Evolutionary conservation across 768 basidiomycete genomes (phyloP).

Genomic region (Gymnopilus junonius): DNA sequence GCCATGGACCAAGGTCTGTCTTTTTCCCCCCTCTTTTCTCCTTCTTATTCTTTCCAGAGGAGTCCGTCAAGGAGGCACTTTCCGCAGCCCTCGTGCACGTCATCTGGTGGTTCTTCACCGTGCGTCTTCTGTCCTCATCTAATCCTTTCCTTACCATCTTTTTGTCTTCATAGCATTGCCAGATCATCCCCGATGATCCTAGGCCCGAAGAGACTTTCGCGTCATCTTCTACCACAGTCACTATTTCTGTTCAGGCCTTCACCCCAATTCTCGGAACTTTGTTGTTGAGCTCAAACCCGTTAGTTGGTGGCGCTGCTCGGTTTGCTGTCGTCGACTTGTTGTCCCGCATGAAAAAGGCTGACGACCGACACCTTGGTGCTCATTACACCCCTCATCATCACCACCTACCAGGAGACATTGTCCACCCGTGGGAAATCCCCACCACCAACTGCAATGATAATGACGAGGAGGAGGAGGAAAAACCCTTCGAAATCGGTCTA

Average conservation of each 20-base stretch:
- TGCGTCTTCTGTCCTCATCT: conserved; percentile 27
- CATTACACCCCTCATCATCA: conserved; percentile 13
- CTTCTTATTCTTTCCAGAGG: conserved; percentile 53
- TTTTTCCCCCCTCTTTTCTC: conserved; percentile 2
- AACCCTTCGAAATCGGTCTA: conserved; percentile 39
- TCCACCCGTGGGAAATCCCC: conserved; percentile 26
- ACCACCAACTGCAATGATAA: conserved; percentile 16
- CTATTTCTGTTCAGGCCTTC: too few relatives aligned
- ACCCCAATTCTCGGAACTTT: too few relatives aligned
- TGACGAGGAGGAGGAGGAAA: conserved; percentile 39
- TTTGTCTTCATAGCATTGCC: too few relatives aligned
- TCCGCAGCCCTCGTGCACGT: conserved; percentile 78
- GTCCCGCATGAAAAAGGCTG: conserved; percentile 66
- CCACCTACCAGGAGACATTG: conserved; percentile 15
- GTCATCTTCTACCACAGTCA: too few relatives aligned
- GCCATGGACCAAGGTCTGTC: conserved; percentile 83
- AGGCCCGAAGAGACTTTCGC: too few relatives aligned
- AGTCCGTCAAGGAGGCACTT: conserved; percentile 86
- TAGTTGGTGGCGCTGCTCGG: conserved; percentile 75
- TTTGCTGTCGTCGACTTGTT: conserved; percentile 80
- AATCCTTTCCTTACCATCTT: too few relatives aligned
- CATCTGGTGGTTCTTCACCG: conserved; percentile 93
- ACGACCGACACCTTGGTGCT: conserved; percentile 42
- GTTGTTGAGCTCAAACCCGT: conserved; percentile 48
- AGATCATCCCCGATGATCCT: too few relatives aligned